Base-by-base conservation (phyloP, 768 basidiomycete genomes). In the Lactarius tabidus region DNA sequence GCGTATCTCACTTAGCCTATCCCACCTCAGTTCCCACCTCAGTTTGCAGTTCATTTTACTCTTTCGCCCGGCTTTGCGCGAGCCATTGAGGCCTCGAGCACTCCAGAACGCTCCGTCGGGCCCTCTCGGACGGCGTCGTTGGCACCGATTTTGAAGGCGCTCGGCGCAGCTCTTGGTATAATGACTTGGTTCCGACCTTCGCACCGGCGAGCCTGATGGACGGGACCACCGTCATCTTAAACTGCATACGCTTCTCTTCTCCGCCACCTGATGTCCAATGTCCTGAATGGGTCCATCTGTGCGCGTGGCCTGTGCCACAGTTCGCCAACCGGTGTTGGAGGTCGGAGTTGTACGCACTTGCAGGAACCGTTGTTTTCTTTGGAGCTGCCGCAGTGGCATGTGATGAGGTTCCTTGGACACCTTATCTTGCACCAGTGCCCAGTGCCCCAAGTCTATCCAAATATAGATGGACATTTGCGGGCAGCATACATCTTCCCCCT, bases 361-460 rank as follows among this genome's bases (percentile, higher is more conserved):
- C 26, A 51, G 23, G 14, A 51, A 51, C 2, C 28, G n/a, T 51
- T 51, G 26, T 23, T 26, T 51, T 51, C 48, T 5, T 48, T 45
- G 55, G 48, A 33, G 48, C 45, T 14, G 18, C 48, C 4, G 18
- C 15, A 20, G 20, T 23, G 28, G 35, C 53, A 64, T 64, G 63
- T 65, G 59, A 65, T 60, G 64, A 48, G 41, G 38, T 6, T 23
- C 26, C 20, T 35, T 41, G 14, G 28, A n/a, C 41, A 53, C 62
- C 62, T 57, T 57, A 56, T 62, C 61, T 51, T 56, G 6, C 36
- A 41, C 31, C 38, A 1, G n/a, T n/a, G n/a, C n/a, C 26, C 15
- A 43, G n/a, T n/a, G n/a, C n/a, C n/a, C 29, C 23, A 64, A 64
- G 39, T 26, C 51, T 60, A 64, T 59, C 31, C 38, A 28, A 52